These are phyloP conservation scores for Phoma herbarum DNA, from an alignment of 2,329 filamentous ascomycete genomes.

Conservation along the genomic window DNA sequence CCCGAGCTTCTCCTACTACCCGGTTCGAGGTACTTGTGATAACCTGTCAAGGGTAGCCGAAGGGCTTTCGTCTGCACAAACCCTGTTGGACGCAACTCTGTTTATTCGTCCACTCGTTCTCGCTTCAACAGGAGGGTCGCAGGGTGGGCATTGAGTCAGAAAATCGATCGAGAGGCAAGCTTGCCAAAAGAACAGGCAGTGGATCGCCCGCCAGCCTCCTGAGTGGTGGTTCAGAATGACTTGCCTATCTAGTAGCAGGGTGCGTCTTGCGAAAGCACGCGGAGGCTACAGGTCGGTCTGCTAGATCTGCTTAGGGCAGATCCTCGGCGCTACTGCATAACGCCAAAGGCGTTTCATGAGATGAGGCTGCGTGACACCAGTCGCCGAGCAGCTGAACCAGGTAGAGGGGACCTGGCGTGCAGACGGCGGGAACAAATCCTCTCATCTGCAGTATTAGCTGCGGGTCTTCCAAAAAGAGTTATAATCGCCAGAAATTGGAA, in stretches of 20 bases:
- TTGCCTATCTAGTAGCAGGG: conserved; percentile 30
- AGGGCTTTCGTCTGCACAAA: background rate
- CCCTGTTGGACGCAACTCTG: conserved; percentile 27
- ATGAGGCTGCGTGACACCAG: conserved; percentile 44
- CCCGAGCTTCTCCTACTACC: conserved; percentile 41
- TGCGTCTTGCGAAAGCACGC: conserved; percentile 29
- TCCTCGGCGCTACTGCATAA: conserved; percentile 31
- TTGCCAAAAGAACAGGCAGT: conserved; percentile 23
- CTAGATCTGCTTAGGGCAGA: conserved; percentile 22
- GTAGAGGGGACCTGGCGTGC: conserved; percentile 34
- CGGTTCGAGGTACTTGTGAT: conserved; percentile 1
- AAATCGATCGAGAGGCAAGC: conserved; percentile 31
- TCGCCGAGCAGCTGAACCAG: conserved; percentile 39
- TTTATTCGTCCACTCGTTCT: conserved; percentile 14
- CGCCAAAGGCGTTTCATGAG: conserved; percentile 34
- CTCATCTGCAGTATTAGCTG: conserved; percentile 37
- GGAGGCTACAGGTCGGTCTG: conserved; percentile 26
- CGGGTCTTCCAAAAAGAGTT: conserved; percentile 31
- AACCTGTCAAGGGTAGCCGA: conserved; percentile 1
- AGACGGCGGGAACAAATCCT: conserved; percentile 30
- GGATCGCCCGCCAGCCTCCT: conserved; percentile 34
- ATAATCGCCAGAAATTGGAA: conserved; percentile 22
- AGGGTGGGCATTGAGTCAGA: conserved; percentile 26
- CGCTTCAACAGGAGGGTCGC: conserved; percentile 37
- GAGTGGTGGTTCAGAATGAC: conserved; percentile 22